Evolutionary conservation across 495 filamentous ascomycete species (phyloP).

Genomic region (Xanthoparmelia taractica): DNA sequence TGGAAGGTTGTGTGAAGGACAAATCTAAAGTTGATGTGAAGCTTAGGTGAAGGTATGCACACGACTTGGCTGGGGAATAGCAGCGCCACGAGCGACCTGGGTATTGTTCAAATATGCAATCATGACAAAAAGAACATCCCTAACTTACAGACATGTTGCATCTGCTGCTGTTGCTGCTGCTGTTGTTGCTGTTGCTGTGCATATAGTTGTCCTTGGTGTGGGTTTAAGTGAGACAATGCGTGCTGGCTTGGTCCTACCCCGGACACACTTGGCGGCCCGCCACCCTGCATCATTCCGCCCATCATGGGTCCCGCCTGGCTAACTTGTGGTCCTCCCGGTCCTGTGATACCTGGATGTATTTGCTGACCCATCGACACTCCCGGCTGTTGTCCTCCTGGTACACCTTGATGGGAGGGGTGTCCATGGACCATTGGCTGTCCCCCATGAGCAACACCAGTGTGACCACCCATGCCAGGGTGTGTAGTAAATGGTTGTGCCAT

Average conservation of each 20-base stretch:
- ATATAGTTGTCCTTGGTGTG: slow-evolving; percentile 54
- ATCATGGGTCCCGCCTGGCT: slow-evolving; percentile 71
- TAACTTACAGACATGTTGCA: slow-evolving; percentile 6
- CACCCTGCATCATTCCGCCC: slow-evolving; percentile 72
- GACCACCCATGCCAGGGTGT: slow-evolving; percentile 64
- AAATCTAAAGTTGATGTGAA: neutral
- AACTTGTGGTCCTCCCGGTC: slow-evolving; percentile 67
- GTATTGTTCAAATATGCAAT: neutral
- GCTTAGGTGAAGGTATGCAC: neutral
- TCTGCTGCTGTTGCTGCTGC: slow-evolving; percentile 44
- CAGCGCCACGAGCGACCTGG: neutral
- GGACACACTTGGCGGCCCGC: slow-evolving; percentile 39
- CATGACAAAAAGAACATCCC: neutral
- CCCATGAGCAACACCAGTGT: slow-evolving; percentile 61
- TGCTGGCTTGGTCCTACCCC: slow-evolving; percentile 63
- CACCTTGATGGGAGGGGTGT: slow-evolving; percentile 64
- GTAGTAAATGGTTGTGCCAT: slow-evolving; percentile 63
- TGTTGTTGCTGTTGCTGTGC: slow-evolving; percentile 39
- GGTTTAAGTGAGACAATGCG: slow-evolving; percentile 71
- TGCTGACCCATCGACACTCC: slow-evolving; percentile 59
- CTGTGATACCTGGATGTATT: slow-evolving; percentile 79
- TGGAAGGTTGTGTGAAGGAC: neutral
- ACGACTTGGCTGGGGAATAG: neutral
- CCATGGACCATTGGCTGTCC: slow-evolving; percentile 63
- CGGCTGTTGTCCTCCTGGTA: slow-evolving; percentile 48